Evolutionary conservation across 2,329 filamentous ascomycete species (phyloP).

Genomic region (Ascosphaera pollenicola): DNA sequence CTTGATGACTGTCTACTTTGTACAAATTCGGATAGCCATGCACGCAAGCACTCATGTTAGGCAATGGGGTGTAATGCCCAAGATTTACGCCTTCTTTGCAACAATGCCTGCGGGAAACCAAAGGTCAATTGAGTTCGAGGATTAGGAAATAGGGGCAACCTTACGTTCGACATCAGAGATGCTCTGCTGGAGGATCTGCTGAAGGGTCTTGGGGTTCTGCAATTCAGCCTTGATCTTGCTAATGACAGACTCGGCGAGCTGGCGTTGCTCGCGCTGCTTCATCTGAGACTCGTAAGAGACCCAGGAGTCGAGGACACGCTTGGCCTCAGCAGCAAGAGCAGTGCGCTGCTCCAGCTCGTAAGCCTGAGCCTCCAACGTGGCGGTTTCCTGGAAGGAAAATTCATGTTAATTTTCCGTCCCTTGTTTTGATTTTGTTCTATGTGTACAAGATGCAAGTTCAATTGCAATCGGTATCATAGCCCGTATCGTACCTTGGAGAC

Average conservation of each 20-base stretch:
- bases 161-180: slow-evolving; percentile 89
- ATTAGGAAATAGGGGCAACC: slow-evolving; percentile 8
- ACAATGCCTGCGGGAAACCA: slow-evolving; percentile 3
- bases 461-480: not conserved
- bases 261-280: slow-evolving; percentile 94
- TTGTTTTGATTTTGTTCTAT: not conserved
- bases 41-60: not conserved
- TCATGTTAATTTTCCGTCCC: not conserved
- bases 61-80: not conserved
- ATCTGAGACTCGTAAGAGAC: slow-evolving; percentile 97
- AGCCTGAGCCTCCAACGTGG: slow-evolving; percentile 81
- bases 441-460: not conserved
- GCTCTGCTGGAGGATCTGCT: slow-evolving; percentile 96
- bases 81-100: slow-evolving; percentile 1
- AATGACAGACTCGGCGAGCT: slow-evolving; percentile 82
- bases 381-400: slow-evolving; percentile 53
- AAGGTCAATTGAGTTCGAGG: not conserved
- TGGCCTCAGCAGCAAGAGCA: slow-evolving; percentile 76
- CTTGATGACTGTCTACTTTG: not conserved
- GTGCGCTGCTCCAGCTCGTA: slow-evolving; percentile 97
- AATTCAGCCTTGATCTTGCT: slow-evolving; percentile 98
- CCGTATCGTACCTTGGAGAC: slow-evolving; percentile 69
- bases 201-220: slow-evolving; percentile 88
- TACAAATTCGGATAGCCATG: not conserved
- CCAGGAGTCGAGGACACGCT: slow-evolving; percentile 92